A percentile compares a stretch with the other conserved stretches of the same genome.
Evolutionary conservation across 176 grass and related monocot genomes (phyloP).

Genomic region (Tillandsia leiboldiana): DNA sequence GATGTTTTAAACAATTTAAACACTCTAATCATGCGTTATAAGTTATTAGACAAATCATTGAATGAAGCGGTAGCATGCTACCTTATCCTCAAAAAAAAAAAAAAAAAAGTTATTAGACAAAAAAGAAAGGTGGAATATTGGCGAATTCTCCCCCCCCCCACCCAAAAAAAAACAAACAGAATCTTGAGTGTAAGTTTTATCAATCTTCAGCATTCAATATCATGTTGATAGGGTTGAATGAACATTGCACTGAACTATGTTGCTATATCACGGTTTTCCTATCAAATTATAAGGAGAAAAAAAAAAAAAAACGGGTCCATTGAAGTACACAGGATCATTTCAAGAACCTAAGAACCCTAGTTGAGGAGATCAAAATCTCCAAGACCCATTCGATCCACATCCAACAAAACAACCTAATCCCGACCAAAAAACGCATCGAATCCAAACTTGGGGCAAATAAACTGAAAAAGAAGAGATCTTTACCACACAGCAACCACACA

Average conservation of each 20-base stretch:
- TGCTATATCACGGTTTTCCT: background rate
- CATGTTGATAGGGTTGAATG: background rate
- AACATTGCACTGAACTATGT: background rate
- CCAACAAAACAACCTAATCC: slow-evolving; percentile 5
- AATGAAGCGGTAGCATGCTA: too few species aligned
- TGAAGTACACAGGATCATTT: background rate
- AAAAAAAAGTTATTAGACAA: too few species aligned
- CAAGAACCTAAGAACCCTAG: background rate
- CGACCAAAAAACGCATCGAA: background rate
- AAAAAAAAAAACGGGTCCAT: background rate
- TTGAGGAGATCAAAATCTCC: background rate
- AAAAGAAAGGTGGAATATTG: too few species aligned
- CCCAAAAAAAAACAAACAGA: too few species aligned
- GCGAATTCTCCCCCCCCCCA: too few species aligned
- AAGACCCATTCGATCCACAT: background rate
- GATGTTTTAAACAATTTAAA: too few species aligned
- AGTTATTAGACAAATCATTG: too few species aligned
- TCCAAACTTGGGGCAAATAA: background rate
- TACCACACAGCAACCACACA: background rate
- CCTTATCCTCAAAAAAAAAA: too few species aligned
- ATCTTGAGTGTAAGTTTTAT: too few species aligned
- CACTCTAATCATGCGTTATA: too few species aligned
- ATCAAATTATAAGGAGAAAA: background rate
- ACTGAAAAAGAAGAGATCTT: background rate
- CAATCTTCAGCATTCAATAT: background rate